Evolutionary conservation across 2,329 filamentous ascomycete genomes (phyloP), one percentile per base, ranked within the genome.

Genomic region (Claviceps sp.): DNA sequence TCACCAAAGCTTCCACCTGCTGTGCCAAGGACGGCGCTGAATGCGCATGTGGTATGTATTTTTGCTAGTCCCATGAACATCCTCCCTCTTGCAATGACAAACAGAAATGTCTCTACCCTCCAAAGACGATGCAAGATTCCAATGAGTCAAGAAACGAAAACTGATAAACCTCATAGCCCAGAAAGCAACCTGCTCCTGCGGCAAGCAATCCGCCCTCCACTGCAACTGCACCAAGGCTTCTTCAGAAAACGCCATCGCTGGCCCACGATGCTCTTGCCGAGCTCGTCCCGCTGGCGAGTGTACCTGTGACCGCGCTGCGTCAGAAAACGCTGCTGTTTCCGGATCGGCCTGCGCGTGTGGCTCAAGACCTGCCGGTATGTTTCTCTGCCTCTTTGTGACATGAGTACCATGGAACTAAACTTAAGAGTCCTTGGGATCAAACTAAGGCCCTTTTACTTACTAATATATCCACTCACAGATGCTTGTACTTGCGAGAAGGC

Each of bases 401-500:
- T 26, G 9, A 34, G 29, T 34, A 23, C 23, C 7, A 3, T 26
- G 6, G 2, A 2, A 17, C 11, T n/a, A 26, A 20, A n/a, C 9
- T 34, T 11, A 5, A n/a, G 14, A 26, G 22, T 14, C 6, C 13
- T 5, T 3, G 5, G 16, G 5, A 44, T 11, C 72, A 38, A 23
- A 11, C 2, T 1, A 16, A 39, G 17, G 8, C 37, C n/a, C 20
- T 14, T 16, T 36, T 51, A 39, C 50, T 36, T 51, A 39, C 50
- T 57, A 47, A 61, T 60, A 38, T 13, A 58, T 50, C 46, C 26
- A 34, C 26, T 51, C 51, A 4, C 50, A 83, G 81, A 73, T 63
- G 81, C 77, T 23, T 93, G 88, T 71, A 93, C 85, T n/a, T 95
- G 89, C 66, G 84, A 88, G 68, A 90, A 87, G 66, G 79, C 79